Base-by-base conservation (phyloP, 768 basidiomycete species). In the Pleurotus tuoliensis region DNA sequence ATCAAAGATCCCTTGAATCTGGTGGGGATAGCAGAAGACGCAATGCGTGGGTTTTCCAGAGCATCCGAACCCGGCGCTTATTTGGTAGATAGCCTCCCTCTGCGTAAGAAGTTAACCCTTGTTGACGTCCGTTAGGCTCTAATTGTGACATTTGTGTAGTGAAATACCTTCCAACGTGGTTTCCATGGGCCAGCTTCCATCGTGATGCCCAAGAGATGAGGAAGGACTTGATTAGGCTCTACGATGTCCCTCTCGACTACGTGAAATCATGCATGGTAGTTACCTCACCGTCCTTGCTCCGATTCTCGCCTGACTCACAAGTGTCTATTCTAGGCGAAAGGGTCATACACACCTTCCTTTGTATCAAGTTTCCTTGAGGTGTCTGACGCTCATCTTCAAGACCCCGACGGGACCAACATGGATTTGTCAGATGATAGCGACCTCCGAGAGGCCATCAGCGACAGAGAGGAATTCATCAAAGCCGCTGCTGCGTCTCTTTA, bases 11-110 rank as follows among this genome's bases (percentile, higher is more conserved):
- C 67, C 22, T 52, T 69, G 5, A 51, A 57, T 4, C 60, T 72
- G 12, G 63, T 74, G 1, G 64, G 65, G 45, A 71, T 73, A 13
- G 71, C 67, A 6, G 67, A 73, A 55, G 65, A 67, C 41, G 69
- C 70, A 6, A 72, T 73, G 68, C 60, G 58, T 12, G 71, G 70
- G 2, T 73, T 72, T 52, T 64, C 70, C 0, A 45, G 56, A 15
- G 71, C 72, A 0, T 69, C 70, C 3, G 70, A 71, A 38, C 71
- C 70, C 4, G 71, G 68, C n/a, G 45, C 56, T 40, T 69, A 61
- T 61, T 66, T 62, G 67, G 67, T 69, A 3, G 69, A 70, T 58
- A 66, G 66, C 55, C 52, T 69, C 58, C 66, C 67, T 40, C 43
- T 61, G 18, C 55, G 67, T 67, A 46, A 53, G 67, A 63, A 12